Base-by-base conservation (phyloP, 352 stramenopile species). In the Globisporangium cederbergense region DNA sequence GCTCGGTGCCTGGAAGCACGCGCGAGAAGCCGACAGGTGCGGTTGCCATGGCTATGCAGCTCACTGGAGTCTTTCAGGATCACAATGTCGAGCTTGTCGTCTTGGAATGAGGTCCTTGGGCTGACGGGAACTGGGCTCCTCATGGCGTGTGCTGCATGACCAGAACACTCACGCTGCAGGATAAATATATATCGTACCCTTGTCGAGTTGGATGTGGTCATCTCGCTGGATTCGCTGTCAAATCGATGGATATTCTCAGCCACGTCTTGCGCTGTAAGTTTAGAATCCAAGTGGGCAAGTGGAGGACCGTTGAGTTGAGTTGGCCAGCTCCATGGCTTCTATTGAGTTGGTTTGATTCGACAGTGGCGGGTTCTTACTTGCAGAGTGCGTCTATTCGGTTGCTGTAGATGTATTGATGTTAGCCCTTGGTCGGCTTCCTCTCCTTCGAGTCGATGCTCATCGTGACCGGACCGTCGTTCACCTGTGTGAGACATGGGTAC, bases 401-500 rank as follows among this genome's bases (percentile, higher is more conserved):
- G 8, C 8, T 43, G 40, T 18, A 46, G 13, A 46, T 6, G 13
- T 7, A 9, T 36, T 36, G 9, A 2, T 30, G 8, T 62, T 46
- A 53, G 22, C 40, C n/a, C 34, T 69, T 65, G 34, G 30, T 50
- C 34, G 40, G 52, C 47, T 69, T 69, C 51, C 62, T 69, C 14
- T 86, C 81, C 59, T 91, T 94, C 13, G 87, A 96, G 70, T 96
- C 80, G 63, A 96, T 91, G 51, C 67, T 74, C 73, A 96, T 91
- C 11, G 87, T 96, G 42, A 96, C 77, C 14, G 87, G 87, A 3
- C 87, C 87, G 60, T 95, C 86, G 58, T 92, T 92, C 42, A 91
- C 81, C 84, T 92, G 54, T 18, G 8, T 4, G 6, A 32, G 53
- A 25, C n/a, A 34, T 32, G 30, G 38, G 32, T n/a, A 58, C 46